A percentile compares a stretch with the other conserved stretches of the same genome.
These are phyloP conservation scores for Cadophora sp. DNA, from an alignment of 2,329 filamentous ascomycete genomes.

Conservation along the genomic window DNA sequence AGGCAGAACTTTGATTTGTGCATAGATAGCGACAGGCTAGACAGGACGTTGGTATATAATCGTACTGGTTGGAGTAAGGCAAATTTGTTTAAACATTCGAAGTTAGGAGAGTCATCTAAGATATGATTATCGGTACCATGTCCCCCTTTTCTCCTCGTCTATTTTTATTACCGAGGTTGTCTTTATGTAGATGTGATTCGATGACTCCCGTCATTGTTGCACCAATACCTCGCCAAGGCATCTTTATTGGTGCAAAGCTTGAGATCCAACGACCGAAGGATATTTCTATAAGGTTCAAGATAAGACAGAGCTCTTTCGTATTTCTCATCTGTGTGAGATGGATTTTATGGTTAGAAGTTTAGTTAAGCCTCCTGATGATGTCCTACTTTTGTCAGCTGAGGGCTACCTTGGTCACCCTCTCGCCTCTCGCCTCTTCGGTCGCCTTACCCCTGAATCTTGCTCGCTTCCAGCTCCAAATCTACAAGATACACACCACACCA, in stretches of 20 bases:
- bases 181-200: not conserved
- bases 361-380: constrained; percentile 5
- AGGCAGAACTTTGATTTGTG: not conserved
- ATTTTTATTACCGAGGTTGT: not conserved
- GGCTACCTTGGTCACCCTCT: no score
- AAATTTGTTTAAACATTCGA: not conserved
- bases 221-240: no score
- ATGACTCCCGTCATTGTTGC: not conserved
- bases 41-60: not conserved
- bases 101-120: not conserved
- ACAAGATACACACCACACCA: not conserved
- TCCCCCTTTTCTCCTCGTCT: not conserved
- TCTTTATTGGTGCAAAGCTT: no score
- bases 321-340: not conserved
- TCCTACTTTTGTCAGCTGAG: not conserved
- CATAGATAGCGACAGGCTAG: not conserved
- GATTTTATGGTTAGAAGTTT: not conserved
- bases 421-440: not conserved
- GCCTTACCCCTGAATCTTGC: not conserved
- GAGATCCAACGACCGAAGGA: no score
- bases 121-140: not conserved
- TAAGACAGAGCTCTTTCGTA: no score
- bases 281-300: no score
- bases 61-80: not conserved
- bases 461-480: not conserved